phyloP scores from a whole-genome alignment of 2,329 filamentous ascomycete genomes.

The Exutisphaerella laricina region DNA sequence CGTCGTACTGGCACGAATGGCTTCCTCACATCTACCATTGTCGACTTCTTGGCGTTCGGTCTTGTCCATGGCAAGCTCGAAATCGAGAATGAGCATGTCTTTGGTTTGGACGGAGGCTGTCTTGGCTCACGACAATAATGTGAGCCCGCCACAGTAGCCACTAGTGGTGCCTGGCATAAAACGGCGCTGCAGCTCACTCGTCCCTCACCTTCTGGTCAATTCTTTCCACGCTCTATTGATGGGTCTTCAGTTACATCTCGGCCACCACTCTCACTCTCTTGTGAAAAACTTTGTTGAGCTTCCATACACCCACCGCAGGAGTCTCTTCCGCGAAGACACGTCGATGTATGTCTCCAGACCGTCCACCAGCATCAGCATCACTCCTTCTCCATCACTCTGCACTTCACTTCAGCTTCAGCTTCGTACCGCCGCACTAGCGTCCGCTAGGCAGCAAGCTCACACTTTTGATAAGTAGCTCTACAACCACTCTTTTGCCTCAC shows the following conservation, averaged over 20 bases:
- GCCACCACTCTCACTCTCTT: constrained; percentile 6
- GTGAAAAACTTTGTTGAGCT: constrained; percentile 8
- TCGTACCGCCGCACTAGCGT: background rate
- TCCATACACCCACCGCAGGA: background rate
- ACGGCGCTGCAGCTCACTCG: background rate
- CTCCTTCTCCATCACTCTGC: background rate
- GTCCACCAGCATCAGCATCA: background rate
- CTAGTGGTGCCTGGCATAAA: background rate
- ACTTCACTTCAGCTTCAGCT: background rate
- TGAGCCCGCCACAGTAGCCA: background rate
- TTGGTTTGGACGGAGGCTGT: background rate
- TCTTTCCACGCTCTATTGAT: background rate
- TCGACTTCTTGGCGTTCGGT: background rate
- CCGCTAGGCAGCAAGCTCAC: constrained; percentile 1
- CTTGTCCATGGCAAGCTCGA: background rate
- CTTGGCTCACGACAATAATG: background rate
- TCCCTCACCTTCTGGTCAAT: background rate
- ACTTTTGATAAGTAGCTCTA: background rate
- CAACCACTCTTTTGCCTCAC: background rate
- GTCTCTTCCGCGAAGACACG: background rate
- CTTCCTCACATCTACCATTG: background rate
- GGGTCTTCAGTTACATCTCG: constrained; percentile 6
- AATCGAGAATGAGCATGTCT: background rate
- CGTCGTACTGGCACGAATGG: background rate
- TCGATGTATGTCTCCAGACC: background rate